Evolutionary conservation across 306 rosid species (phyloP).

Genomic region (Arachis stenosperma): DNA sequence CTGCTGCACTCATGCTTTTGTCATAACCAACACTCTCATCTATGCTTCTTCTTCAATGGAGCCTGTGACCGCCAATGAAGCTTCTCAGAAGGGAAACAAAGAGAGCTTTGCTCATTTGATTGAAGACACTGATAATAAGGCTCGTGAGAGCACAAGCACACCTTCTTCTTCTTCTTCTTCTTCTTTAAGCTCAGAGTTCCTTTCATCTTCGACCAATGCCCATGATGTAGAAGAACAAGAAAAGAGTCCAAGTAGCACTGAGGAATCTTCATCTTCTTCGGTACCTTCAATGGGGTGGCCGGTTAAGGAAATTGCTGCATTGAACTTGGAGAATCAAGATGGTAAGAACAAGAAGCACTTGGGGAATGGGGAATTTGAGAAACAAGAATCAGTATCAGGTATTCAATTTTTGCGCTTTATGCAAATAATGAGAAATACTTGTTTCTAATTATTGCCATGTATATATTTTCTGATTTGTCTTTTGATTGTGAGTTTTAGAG

Average conservation of each 20-base stretch:
- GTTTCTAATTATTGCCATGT: not conserved
- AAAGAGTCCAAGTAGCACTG: slow-evolving; percentile 78
- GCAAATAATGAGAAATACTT: not conserved
- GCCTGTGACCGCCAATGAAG: slow-evolving; percentile 33
- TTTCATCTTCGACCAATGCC: slow-evolving; percentile 76
- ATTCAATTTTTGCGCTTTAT: slow-evolving; percentile 20
- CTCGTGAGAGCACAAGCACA: slow-evolving; percentile 72
- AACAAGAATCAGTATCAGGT: slow-evolving; percentile 72
- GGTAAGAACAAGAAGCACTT: slow-evolving; percentile 45
- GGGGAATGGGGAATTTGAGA: slow-evolving; percentile 48
- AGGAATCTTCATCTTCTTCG: slow-evolving; percentile 59
- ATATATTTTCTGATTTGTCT: slow-evolving; percentile 36
- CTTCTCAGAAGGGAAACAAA: slow-evolving; percentile 18
- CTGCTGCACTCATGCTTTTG: slow-evolving; percentile 48
- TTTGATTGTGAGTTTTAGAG: slow-evolving; percentile 52
- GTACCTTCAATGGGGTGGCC: slow-evolving; percentile 71
- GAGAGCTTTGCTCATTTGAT: slow-evolving; percentile 53
- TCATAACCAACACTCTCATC: slow-evolving; percentile 56
- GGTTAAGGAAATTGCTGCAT: slow-evolving; percentile 47
- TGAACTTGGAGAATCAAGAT: slow-evolving; percentile 44
- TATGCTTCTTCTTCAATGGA: slow-evolving; percentile 61
- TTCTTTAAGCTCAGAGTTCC: slow-evolving; percentile 65
- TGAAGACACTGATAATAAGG: slow-evolving; percentile 48
- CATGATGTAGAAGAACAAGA: slow-evolving; percentile 49
- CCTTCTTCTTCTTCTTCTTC: too few relatives aligned